Evolutionary conservation across 768 basidiomycete species (phyloP).

Genomic region (Boletus edulis): DNA sequence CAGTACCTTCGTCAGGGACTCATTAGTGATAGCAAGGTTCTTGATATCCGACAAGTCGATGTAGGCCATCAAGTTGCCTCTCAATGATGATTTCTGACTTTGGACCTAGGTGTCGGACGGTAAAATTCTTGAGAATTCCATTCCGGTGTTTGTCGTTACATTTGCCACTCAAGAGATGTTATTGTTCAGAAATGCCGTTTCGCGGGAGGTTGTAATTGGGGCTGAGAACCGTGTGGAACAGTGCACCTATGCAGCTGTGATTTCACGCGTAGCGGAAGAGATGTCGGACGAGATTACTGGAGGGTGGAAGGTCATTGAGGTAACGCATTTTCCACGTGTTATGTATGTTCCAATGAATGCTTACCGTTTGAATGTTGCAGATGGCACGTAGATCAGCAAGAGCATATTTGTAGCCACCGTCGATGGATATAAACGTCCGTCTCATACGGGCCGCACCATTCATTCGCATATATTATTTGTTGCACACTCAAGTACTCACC

Average conservation of each 20-base stretch:
- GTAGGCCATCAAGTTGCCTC: constrained; percentile 44
- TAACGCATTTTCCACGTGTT: constrained; percentile 34
- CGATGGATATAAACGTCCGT: not conserved
- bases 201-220: constrained; percentile 83
- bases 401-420: constrained; percentile 40
- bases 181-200: constrained; percentile 86
- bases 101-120: constrained; percentile 67
- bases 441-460: constrained; percentile 3
- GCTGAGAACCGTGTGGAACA: constrained; percentile 91
- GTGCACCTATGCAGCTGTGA: constrained; percentile 87
- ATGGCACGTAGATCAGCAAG: constrained; percentile 52
- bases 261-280: constrained; percentile 87
- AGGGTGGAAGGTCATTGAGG: constrained; percentile 98
- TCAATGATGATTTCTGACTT: constrained; percentile 1
- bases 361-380: constrained; percentile 25
- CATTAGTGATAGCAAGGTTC: constrained; percentile 87
- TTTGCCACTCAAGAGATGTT: constrained; percentile 95
- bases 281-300: constrained; percentile 91
- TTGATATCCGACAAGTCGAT: constrained; percentile 97
- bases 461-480: constrained; percentile 17
- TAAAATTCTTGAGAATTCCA: constrained; percentile 85
- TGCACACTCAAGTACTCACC: constrained; percentile 26
- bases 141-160: constrained; percentile 88
- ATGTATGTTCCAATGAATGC: not conserved
- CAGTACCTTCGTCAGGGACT: constrained; percentile 89